These are phyloP conservation scores for Solanum medicagineum DNA, from an alignment of 257 asterid species.

Conservation along the genomic window DNA sequence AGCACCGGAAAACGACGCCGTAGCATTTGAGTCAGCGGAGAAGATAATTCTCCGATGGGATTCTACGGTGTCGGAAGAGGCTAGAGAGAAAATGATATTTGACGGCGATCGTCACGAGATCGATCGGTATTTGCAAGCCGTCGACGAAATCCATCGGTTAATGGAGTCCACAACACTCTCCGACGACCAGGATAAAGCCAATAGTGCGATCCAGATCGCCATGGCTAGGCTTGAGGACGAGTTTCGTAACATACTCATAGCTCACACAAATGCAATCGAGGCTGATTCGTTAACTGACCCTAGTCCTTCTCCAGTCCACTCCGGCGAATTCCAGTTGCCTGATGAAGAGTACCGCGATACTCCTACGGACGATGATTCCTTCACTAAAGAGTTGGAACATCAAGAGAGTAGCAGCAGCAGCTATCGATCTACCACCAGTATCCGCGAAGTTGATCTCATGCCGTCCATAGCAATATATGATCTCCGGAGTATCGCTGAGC, in stretches of 20 bases:
- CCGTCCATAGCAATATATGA: constrained; percentile 14
- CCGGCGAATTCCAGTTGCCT: background rate
- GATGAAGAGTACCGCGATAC: background rate
- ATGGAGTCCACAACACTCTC: background rate
- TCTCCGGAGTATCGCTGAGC: constrained; percentile 24
- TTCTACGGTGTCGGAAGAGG: background rate
- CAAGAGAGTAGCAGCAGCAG: constrained; percentile 13
- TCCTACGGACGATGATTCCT: background rate
- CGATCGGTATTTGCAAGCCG: constrained; percentile 11
- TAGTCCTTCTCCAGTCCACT: background rate
- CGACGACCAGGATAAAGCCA: background rate
- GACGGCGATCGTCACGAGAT: constrained; percentile 6
- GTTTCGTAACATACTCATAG: constrained; percentile 65
- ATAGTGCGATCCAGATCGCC: constrained; percentile 66
- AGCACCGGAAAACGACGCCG: constrained; percentile 32
- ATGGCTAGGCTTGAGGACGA: constrained; percentile 91
- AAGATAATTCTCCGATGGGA: constrained; percentile 8
- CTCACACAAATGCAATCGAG: constrained; percentile 47
- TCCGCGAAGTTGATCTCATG: constrained; percentile 13
- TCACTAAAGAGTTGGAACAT: constrained; percentile 10
- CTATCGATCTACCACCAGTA: constrained; percentile 2
- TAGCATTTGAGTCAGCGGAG: background rate
- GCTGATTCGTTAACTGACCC: constrained; percentile 39
- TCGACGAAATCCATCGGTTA: constrained; percentile 10
- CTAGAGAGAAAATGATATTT: constrained; percentile 5